Conservation (phyloP, 140 eudicot genomes). For the Cichorium intybus region DNA sequence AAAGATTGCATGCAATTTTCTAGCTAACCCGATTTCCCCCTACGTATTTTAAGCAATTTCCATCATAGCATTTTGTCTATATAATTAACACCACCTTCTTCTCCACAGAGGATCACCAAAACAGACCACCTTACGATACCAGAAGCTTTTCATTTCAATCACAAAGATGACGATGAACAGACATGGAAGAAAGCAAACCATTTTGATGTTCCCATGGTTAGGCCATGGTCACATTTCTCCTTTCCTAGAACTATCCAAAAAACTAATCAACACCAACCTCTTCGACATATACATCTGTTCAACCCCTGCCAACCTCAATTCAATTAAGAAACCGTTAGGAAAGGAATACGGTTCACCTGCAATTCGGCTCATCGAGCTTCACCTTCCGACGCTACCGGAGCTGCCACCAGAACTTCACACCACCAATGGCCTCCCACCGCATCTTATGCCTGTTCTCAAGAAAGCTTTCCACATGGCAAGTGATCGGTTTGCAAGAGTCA, state of each 20-base stretch:
- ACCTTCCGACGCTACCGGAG: background rate
- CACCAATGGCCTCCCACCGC: slow-evolving; percentile 26
- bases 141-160: background rate
- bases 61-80: background rate
- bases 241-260: slow-evolving; percentile 36
- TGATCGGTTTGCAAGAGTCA: slow-evolving; percentile 1
- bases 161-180: background rate
- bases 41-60: background rate
- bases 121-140: background rate
- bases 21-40: too few species aligned
- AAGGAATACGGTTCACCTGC: too few species aligned
- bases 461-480: slow-evolving; percentile 26
- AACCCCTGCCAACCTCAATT: slow-evolving; percentile 24
- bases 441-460: slow-evolving; percentile 30
- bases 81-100: background rate
- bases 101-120: too few species aligned
- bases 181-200: background rate
- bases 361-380: background rate
- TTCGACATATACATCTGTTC: slow-evolving; percentile 34
- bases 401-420: slow-evolving; percentile 26
- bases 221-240: slow-evolving; percentile 43
- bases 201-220: slow-evolving; percentile 42
- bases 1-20: background rate
- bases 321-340: slow-evolving; percentile 7
- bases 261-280: slow-evolving; percentile 6